phyloP scores from a whole-genome alignment of 2,329 filamentous ascomycete species.

The Dactylellina drechsleri region DNA sequence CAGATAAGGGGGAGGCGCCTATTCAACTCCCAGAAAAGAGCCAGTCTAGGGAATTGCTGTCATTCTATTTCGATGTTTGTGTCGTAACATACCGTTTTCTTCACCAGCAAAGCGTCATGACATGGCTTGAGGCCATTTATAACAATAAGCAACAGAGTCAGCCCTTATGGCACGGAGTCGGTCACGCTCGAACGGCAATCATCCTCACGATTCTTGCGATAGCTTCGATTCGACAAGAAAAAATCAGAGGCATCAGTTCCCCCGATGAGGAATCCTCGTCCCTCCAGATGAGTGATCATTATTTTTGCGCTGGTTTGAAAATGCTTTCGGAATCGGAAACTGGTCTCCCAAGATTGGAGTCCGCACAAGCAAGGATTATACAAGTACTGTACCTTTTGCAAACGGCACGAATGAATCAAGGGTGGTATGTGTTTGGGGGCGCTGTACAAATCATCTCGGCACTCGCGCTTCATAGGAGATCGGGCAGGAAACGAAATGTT shows the following conservation, averaged over 20 bases:
- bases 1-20: conserved; percentile 60
- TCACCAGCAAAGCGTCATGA: conserved; percentile 67
- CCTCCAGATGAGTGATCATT: conserved; percentile 61
- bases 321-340: conserved; percentile 65
- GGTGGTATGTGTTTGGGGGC: conserved; percentile 71
- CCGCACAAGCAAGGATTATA: conserved; percentile 69
- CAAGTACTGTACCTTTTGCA: conserved; percentile 70
- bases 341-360: conserved; percentile 68
- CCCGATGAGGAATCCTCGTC: conserved; percentile 58
- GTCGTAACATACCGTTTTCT: conserved; percentile 71
- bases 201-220: conserved; percentile 66
- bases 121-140: conserved; percentile 64
- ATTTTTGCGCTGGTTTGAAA: conserved; percentile 63
- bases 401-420: conserved; percentile 70
- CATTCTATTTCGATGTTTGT: conserved; percentile 70
- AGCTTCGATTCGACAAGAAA: conserved; percentile 64
- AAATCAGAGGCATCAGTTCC: conserved; percentile 59
- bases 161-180: conserved; percentile 62
- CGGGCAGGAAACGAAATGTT: conserved; percentile 60
- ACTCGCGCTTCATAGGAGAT: conserved; percentile 62
- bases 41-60: conserved; percentile 64
- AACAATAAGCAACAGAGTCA: conserved; percentile 61
- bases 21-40: conserved; percentile 62
- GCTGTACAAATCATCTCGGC: conserved; percentile 67
- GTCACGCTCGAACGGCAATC: conserved; percentile 65